Base-by-base conservation (phyloP, 2,329 filamentous ascomycete genomes). In the Aspergillus sclerotialis region DNA sequence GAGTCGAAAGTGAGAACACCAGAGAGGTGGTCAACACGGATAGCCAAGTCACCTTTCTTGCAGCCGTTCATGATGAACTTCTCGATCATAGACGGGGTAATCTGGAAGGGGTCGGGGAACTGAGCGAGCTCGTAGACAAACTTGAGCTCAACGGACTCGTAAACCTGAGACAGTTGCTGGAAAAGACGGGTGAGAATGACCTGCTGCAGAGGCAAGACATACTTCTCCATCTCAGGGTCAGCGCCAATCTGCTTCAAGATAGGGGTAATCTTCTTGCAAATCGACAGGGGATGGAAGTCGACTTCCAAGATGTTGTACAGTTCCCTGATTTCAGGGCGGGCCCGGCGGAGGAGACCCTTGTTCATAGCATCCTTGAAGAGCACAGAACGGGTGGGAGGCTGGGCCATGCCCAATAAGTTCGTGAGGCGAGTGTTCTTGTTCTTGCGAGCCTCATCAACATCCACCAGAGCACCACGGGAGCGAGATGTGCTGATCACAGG, bases 31-130 rank as follows among this genome's bases (percentile, higher is more conserved):
- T 96, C 86, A 66, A 96, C 87, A 42, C 92, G 88, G 52, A 98
- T 93, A 35, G 92, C 84, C 29, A 98, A 76, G 53, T 98, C 92
- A 37, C 92, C 92, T 78, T 98, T 98, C 80, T 98, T 98, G 77
- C 94, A 96, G 45, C 92, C 92, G 65, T 98, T 98, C 92, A 98
- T 98, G 74, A 98, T 96, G 74, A 98, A 98, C 71, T 96, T 98
- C 73, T 98, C 92, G 48, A 98, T 93, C 42, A 86, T 94, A 47
- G 82, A 80, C 35, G 84, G 81, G 44, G 78, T 84, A 48, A 96
- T 88, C 67, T 95, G 84, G 76, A 93, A 96, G 27, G 92, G 87
- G 60, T 94, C 89, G 7, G 92, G 92, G 75, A 98, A 98, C 57
- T 92, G 78, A 43, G 92, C 92, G 35, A 98, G 82, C 55, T 85